Evolutionary conservation across 2,329 filamentous ascomycete species (phyloP).

Genomic region (Ophiosphaerella korrae): DNA sequence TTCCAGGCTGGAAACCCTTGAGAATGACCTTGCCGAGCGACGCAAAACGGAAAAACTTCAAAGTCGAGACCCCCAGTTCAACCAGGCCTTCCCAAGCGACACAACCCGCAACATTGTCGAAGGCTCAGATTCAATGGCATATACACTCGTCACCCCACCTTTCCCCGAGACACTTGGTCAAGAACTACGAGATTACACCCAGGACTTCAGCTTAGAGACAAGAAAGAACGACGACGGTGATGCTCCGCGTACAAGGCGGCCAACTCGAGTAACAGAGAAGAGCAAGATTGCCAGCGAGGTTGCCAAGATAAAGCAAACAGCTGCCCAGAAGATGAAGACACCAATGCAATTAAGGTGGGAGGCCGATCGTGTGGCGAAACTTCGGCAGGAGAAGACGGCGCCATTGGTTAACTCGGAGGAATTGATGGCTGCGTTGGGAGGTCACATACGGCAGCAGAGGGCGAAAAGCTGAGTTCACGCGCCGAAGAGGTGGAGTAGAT

Average conservation of each 20-base stretch:
- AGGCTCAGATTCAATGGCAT: conserved; percentile 62
- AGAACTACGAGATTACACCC: conserved; percentile 74
- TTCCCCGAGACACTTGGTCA: conserved; percentile 81
- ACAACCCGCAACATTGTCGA: conserved; percentile 79
- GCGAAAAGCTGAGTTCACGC: conserved; percentile 17
- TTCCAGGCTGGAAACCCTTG: conserved; percentile 12
- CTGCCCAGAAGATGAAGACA: conserved; percentile 38
- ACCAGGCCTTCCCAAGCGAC: conserved; percentile 58
- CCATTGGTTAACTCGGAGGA: conserved; percentile 38
- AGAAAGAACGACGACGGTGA: conserved; percentile 42
- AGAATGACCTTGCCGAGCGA: conserved; percentile 13
- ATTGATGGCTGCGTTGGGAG: conserved; percentile 49
- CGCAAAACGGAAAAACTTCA: conserved; percentile 11
- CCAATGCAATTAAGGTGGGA: conserved; percentile 44
- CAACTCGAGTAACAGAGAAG: conserved; percentile 7
- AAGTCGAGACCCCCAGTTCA: conserved; percentile 13
- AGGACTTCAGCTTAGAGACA: conserved; percentile 67
- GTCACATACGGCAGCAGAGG: conserved; percentile 43
- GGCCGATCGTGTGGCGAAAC: conserved; percentile 32
- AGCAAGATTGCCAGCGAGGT: conserved; percentile 32
- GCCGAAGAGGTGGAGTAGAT: conserved; percentile 17
- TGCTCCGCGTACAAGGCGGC: conserved; percentile 17
- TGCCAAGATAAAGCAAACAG: conserved; percentile 21
- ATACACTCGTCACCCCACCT: conserved; percentile 74
- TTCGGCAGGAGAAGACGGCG: conserved; percentile 16